Percentiles rank a stretch among this genome's conserved stretches.
phyloP scores from a whole-genome alignment of 306 rosid species.

The Cucurbita maxima region DNA sequence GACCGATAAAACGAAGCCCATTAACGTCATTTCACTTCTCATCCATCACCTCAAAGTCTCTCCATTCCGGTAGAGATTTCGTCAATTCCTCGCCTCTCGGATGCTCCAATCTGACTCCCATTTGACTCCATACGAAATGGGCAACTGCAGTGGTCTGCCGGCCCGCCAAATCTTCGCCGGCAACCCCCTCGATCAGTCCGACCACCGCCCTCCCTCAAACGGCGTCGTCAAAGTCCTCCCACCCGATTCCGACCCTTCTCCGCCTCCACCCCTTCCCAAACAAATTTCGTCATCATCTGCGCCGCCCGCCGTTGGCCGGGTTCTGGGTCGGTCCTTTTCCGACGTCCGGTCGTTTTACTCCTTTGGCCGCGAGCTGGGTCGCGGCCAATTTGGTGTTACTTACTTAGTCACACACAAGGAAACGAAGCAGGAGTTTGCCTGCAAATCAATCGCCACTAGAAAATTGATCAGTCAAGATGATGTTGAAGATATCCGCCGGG shows the following conservation, averaged over 20 bases:
- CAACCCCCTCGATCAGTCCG: not conserved
- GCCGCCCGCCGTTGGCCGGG: constrained; percentile 35
- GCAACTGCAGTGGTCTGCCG: constrained; percentile 30
- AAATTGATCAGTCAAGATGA: constrained; percentile 64
- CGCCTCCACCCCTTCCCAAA: not conserved
- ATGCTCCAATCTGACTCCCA: not conserved
- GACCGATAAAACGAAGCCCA: not conserved
- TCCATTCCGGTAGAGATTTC: not conserved
- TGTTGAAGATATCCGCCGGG: constrained; percentile 73
- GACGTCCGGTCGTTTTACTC: constrained; percentile 56
- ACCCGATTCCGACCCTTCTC: constrained; percentile 31
- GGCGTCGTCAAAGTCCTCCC: constrained; percentile 34
- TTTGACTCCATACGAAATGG: constrained; percentile 22
- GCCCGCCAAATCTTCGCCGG: constrained; percentile 7
- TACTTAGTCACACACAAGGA: constrained; percentile 59
- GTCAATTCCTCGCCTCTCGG: not conserved
- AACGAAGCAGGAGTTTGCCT: constrained; percentile 64
- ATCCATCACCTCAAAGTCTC: not conserved
- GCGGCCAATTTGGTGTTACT: constrained; percentile 89
- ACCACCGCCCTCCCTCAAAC: constrained; percentile 9
- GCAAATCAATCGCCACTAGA: constrained; percentile 81
- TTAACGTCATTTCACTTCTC: not conserved
- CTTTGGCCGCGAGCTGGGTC: constrained; percentile 94
- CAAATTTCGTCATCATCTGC: not conserved
- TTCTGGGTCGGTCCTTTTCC: constrained; percentile 67